Percentiles rank a stretch among this genome's conserved stretches.
phyloP scores from a whole-genome alignment of 352 stramenopile genomes.

The Salisapilia sapeloensis region DNA sequence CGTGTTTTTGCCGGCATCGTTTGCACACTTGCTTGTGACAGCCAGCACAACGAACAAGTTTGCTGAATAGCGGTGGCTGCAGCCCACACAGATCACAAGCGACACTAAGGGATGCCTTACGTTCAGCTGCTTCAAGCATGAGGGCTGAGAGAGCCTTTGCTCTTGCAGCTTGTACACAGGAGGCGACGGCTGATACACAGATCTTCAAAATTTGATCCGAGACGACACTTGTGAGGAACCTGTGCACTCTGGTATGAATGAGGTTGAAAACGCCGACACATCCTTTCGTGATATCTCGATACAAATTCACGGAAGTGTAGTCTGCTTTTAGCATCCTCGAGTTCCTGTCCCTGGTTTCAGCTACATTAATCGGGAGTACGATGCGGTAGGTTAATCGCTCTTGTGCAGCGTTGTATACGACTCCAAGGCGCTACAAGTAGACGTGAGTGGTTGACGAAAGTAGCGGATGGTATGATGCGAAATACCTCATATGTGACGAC shows the following conservation, averaged over 20 bases:
- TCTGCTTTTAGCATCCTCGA: constrained; percentile 13
- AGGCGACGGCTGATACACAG: constrained; percentile 24
- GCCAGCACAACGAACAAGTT: constrained; percentile 26
- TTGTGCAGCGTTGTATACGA: no score
- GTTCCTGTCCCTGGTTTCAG: constrained; percentile 25
- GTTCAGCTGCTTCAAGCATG: constrained; percentile 16
- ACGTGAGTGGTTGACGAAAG: no score
- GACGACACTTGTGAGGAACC: constrained; percentile 15
- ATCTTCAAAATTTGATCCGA: constrained; percentile 21
- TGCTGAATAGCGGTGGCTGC: no score
- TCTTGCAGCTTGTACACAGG: constrained; percentile 18
- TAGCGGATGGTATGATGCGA: constrained; percentile 25
- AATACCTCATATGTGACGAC: constrained; percentile 30
- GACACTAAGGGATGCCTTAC: constrained; percentile 9
- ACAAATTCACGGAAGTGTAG: constrained; percentile 33
- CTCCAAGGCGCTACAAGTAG: no score
- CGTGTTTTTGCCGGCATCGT: constrained; percentile 25
- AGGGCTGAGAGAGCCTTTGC: constrained; percentile 36
- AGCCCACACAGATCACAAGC: constrained; percentile 36
- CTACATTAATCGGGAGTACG: constrained; percentile 33
- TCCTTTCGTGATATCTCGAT: constrained; percentile 25
- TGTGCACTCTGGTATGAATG: constrained; percentile 19
- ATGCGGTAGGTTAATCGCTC: constrained; percentile 42
- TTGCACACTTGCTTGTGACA: constrained; percentile 32
- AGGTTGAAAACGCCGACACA: constrained; percentile 41